Evolutionary conservation across 805 yeast genomes (phyloP), one percentile per base, ranked within the genome.

Genomic region (Saccharomycopsis synnaedendra): DNA sequence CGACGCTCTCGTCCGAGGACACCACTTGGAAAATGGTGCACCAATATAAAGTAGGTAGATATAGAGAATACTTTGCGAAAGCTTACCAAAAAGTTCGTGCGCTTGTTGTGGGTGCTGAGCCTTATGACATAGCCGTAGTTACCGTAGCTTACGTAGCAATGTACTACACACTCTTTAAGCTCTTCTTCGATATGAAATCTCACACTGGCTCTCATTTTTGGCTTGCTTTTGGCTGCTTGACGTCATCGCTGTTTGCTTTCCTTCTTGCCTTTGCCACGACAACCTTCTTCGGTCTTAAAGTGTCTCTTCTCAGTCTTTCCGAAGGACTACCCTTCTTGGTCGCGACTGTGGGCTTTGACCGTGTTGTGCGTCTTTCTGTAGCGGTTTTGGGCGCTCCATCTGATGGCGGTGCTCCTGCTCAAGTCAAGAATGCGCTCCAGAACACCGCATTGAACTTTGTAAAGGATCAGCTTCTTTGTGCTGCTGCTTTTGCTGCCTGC

Each of bases 321-420:
- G 97, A 90, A 66, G 97, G 97, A 34, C 66, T 90, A 42, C 98
- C 98, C 28, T 90, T 90, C 64, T 74, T 90, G 59, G 95, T 90
- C 28, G 87, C 95, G 27, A 81, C 87, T 4, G 78, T 90, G 59
- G 98, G 97, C 1, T 90, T 90, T 65, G 88, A 86, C 61, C 84
- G 85, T 62, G 87, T 89, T 58, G 75, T 86, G 19, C 70, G 77
- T 8, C 72, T 88, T 54, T 82, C 96, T 1, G 66, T 74, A 27
- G 74, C 76, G 42, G 80, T 82, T 29, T 58, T 76, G 56, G 63
- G 65, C 38, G 67, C 73, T 31, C 60, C 71, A 10, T 40, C 46
- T 8, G 56, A 58, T 8, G 57, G 60, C 27, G 58, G 60, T 9
- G 45, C 50, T 11, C 58, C 66, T 32, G 19, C 19, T 19, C 19